Evolutionary conservation across 139 green algal species (phyloP), one percentile per base, ranked within the genome.

Genomic region (Tetraselmis striata): DNA sequence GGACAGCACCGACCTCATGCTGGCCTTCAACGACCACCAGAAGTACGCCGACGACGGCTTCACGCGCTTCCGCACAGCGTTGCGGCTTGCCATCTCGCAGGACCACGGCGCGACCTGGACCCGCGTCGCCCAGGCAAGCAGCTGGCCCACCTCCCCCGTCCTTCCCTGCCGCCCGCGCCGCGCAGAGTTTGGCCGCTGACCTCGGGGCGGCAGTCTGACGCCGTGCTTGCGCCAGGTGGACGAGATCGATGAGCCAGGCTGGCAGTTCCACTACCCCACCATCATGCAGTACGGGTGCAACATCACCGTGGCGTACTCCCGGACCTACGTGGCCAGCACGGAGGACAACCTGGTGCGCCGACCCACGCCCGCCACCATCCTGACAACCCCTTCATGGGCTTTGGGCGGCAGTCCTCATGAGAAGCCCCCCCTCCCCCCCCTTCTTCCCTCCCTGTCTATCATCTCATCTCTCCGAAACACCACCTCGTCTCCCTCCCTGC

Each of bases 1-100:
- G 0, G 77, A 29, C 77, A 67, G 30, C 30, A 59, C 26, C 30
- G 77, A 80, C 30, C 77, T 82, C 31, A 30, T 29, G 31, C 26
- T 82, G 31, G 79, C 79, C 11, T 82, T 82, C 79, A 82, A 82
- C 58, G 79, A 82, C 58, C 79, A 82, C 79, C 79, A 76, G 28
- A 82, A 82, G 31, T 82, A 82, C 79, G 27, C 76, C 2, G 79
- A 82, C 23, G 79, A 82, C 31, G 79, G 79, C 30, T 82, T 82
- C 58, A 82, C 79, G 26, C 30, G 79, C 26, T 82, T 82, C 31
- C 79, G 79, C 31, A 77, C 79, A 2, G 23, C 23, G 11, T 29
- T 82, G 5, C 30, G 79, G 31, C 25, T 82, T 2, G 79, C 79
- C 25, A 77, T 82, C 79, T 32, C 25, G 27, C 32, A 32, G 30